Conservation (phyloP, 352 stramenopile genomes). For the Globisporangium cystogenes region DNA sequence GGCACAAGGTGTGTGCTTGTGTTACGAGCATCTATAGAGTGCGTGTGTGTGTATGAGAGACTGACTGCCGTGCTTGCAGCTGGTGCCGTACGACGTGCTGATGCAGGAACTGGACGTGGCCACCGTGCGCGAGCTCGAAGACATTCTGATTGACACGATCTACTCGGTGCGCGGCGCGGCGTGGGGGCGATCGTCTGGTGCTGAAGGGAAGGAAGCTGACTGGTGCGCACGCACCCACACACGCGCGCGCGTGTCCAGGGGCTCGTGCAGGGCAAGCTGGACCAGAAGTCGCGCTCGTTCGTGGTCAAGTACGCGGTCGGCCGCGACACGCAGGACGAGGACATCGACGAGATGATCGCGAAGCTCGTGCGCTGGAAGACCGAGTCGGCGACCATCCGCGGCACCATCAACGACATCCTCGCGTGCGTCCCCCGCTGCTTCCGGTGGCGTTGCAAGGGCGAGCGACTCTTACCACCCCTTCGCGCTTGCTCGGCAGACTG, state of each 20-base stretch:
- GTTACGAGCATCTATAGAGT: neutral
- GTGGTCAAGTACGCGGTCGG: conserved; percentile 86
- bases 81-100: conserved; percentile 78
- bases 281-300: conserved; percentile 80
- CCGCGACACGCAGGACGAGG: conserved; percentile 78
- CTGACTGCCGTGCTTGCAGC: conserved; percentile 23
- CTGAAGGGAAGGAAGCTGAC: too few species aligned
- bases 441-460: conserved; percentile 5
- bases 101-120: conserved; percentile 72
- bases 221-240: neutral
- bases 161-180: conserved; percentile 65
- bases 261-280: conserved; percentile 87
- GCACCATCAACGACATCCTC: conserved; percentile 66
- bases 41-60: neutral
- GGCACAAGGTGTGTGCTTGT: conserved; percentile 52
- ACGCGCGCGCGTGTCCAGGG: conserved; percentile 26
- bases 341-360: conserved; percentile 87
- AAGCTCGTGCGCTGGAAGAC: conserved; percentile 82
- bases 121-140: conserved; percentile 86
- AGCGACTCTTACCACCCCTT: neutral
- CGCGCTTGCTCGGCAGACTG: conserved; percentile 21
- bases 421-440: conserved; percentile 19
- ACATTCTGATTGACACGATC: conserved; percentile 92
- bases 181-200: too few species aligned
- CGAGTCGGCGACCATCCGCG: conserved; percentile 49